Base-by-base conservation (phyloP, 1,139 yeast genomes). In the Oligophagozyma castellii region DNA sequence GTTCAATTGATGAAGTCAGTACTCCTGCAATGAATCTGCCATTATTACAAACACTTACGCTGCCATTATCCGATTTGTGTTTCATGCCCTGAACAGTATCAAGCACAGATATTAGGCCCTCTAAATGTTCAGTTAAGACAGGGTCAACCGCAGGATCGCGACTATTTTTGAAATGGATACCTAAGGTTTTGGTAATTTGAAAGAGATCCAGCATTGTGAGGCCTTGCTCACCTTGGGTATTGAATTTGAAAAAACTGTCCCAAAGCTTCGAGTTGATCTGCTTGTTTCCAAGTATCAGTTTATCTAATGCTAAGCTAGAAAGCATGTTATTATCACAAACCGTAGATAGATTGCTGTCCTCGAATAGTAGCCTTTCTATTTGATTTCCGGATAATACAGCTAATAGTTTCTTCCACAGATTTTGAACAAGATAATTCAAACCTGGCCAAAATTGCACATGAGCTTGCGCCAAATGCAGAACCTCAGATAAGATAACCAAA, bases 151-250 rank as follows among this genome's bases (percentile, higher is more conserved):
- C 21, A 4, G 18, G 12, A 4, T 22, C 11, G 3, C 32, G 36
- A 7, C 8, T 7, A 14, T 24, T 29, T 22, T 32, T 39, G 14
- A 46, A 32, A 22, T 42, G 46, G n/a, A 51, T 37, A 6, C 55
- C 55, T 7, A 48, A 28, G 1, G 55, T 41, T 28, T 50, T 49
- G 4, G 46, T 39, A 7, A 51, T 28, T 31, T 49, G 53, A 33
- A 48, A 51, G 22, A 48, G 20, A 16, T 31, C 34, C 19, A 37
- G 30, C 4, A 41, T 30, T 3, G 51, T 31, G 1, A 42, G 30
- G 4, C 31, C 36, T 2, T 28, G 29, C 4, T 30, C 33, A 3
- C 31, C 26, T 10, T 34, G 12, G 14, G 40, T 39, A 14, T 34
- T 31, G 24, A 44, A 42, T 16, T 36, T 39, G 25, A 48, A 46